Evolutionary conservation across 2,329 filamentous ascomycete species (phyloP).

Genomic region (Claviceps quebecensis): DNA sequence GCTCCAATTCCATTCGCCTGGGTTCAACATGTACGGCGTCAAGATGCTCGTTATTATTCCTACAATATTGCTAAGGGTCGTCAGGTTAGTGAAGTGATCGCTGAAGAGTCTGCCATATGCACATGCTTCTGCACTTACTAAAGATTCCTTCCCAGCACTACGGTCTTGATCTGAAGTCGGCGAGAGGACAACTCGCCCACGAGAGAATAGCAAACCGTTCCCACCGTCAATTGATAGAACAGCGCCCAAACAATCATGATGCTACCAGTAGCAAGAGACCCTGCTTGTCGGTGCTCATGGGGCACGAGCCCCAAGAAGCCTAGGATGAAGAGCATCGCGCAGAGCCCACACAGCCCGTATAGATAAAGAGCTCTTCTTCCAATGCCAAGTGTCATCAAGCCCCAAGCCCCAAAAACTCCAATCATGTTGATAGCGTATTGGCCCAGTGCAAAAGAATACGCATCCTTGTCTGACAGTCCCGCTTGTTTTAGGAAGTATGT

Average conservation of each 20-base stretch:
- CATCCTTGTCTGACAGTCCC: slow-evolving; percentile 34
- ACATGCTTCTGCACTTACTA: slow-evolving; percentile 33
- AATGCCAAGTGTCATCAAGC: slow-evolving; percentile 59
- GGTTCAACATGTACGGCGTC: slow-evolving; percentile 89
- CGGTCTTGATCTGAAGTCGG: slow-evolving; percentile 79
- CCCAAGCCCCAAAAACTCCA: slow-evolving; percentile 71
- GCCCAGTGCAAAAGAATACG: slow-evolving; percentile 48
- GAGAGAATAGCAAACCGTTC: slow-evolving; percentile 79
- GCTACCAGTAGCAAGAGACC: slow-evolving; percentile 63
- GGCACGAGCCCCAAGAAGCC: slow-evolving; percentile 71
- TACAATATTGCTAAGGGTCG: slow-evolving; percentile 49
- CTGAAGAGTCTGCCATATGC: not conserved
- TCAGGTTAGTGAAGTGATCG: not conserved
- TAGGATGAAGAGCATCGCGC: slow-evolving; percentile 64
- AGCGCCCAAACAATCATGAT: slow-evolving; percentile 78
- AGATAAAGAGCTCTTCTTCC: slow-evolving; percentile 67
- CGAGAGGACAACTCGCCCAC: slow-evolving; percentile 74
- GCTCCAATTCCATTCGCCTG: slow-evolving; percentile 71
- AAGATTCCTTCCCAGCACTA: slow-evolving; percentile 69
- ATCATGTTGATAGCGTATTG: slow-evolving; percentile 62
- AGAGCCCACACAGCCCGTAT: slow-evolving; percentile 60
- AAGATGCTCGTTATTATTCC: slow-evolving; percentile 69
- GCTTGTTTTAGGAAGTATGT: slow-evolving; percentile 50
- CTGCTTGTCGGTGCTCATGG: slow-evolving; percentile 39
- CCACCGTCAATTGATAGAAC: slow-evolving; percentile 75